Evolutionary conservation across 1,284 basidiomycete genomes (phyloP).

Genomic region (Trichosporon asahii): DNA sequence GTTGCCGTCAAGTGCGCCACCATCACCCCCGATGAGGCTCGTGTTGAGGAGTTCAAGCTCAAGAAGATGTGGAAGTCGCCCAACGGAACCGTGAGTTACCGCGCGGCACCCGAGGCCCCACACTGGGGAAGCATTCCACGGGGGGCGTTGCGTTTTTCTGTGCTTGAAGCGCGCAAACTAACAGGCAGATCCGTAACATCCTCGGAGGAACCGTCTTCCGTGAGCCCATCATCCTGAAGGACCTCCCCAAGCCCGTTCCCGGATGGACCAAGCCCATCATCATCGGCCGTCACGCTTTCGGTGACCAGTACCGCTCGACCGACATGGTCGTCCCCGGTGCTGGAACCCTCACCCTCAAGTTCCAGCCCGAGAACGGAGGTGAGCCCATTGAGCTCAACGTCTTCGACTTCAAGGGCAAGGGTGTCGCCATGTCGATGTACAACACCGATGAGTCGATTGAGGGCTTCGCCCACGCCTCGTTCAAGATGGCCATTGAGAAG

Average conservation of each 20-base stretch:
- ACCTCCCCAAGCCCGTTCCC: constrained; percentile 88
- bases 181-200: constrained; percentile 80
- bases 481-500: constrained; percentile 97
- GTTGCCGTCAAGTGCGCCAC: constrained; percentile 87
- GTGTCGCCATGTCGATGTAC: constrained; percentile 91
- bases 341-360: constrained; percentile 85
- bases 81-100: constrained; percentile 74
- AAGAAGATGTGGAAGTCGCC: constrained; percentile 98
- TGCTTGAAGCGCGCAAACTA: not conserved
- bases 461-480: constrained; percentile 94
- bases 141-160: not conserved
- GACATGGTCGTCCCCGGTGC: constrained; percentile 82
- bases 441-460: constrained; percentile 92
- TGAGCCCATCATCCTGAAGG: constrained; percentile 89
- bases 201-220: constrained; percentile 98
- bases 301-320: constrained; percentile 93
- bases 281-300: constrained; percentile 95
- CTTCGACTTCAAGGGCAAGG: constrained; percentile 83
- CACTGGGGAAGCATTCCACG: not conserved
- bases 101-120: not conserved
- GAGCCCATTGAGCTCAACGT: constrained; percentile 67
- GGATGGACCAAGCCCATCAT: constrained; percentile 97
- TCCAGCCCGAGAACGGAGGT: constrained; percentile 70
- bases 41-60: constrained; percentile 75
- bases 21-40: constrained; percentile 88